phyloP scores from a whole-genome alignment of 805 yeast genomes.

The Wickerhamomyces strasburgensis region DNA sequence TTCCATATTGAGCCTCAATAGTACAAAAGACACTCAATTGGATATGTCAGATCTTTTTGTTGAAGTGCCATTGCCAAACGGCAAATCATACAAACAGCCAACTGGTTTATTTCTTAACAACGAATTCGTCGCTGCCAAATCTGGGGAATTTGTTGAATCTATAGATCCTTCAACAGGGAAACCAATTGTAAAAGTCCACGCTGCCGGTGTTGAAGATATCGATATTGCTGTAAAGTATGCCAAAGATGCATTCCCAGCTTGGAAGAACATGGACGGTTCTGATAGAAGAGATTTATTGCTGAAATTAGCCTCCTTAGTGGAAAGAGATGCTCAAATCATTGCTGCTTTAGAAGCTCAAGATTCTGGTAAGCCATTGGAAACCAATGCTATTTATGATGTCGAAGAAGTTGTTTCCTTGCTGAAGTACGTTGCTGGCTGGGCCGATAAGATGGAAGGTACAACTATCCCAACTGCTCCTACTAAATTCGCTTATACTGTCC shows the following conservation, averaged over 20 bases:
- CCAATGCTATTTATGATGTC: constrained; percentile 56
- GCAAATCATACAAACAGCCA: constrained; percentile 63
- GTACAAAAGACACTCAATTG: no score
- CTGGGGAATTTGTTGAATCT: constrained; percentile 34
- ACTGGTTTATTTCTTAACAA: constrained; percentile 73
- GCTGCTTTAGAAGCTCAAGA: constrained; percentile 57
- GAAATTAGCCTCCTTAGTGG: constrained; percentile 47
- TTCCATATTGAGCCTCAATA: no score
- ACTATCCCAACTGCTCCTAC: constrained; percentile 54
- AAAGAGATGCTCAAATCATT: constrained; percentile 42
- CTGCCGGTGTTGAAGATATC: constrained; percentile 48
- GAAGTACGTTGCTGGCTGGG: constrained; percentile 70
- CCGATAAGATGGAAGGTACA: constrained; percentile 63
- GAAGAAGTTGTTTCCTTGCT: constrained; percentile 50
- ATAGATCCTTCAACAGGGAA: constrained; percentile 52
- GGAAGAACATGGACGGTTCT: constrained; percentile 44
- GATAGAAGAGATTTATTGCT: constrained; percentile 41
- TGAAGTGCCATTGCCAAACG: constrained; percentile 58
- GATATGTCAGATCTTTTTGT: constrained; percentile 20
- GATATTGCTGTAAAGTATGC: constrained; percentile 52
- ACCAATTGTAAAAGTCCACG: constrained; percentile 44
- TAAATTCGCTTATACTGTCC: constrained; percentile 49
- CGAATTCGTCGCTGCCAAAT: constrained; percentile 55
- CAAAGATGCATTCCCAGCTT: constrained; percentile 42
- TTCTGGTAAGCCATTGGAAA: constrained; percentile 50